phyloP scores from a whole-genome alignment of 1,284 basidiomycete species.

The Pascua sp. region DNA sequence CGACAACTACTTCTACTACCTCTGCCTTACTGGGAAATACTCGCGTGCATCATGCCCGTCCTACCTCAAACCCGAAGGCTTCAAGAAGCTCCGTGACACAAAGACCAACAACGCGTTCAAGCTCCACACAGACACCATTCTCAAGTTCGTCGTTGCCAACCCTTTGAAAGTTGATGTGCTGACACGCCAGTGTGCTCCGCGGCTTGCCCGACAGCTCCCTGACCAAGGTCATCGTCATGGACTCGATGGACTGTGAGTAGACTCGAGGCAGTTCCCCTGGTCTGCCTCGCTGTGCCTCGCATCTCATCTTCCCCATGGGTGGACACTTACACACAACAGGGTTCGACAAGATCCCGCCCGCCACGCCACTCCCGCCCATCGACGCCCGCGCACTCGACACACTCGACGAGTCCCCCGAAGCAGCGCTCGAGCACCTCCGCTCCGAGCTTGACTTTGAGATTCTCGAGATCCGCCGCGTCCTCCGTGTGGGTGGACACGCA shows the following conservation, averaged over 20 bases:
- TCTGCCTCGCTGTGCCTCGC: no score
- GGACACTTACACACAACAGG: slow-evolving; percentile 28
- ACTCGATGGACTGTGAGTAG: slow-evolving; percentile 63
- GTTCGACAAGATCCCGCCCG: slow-evolving; percentile 60
- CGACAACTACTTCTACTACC: slow-evolving; percentile 66
- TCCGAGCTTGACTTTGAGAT: slow-evolving; percentile 64
- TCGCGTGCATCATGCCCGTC: slow-evolving; percentile 66
- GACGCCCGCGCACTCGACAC: slow-evolving; percentile 39
- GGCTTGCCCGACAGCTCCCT: slow-evolving; percentile 58
- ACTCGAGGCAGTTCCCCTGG: no score
- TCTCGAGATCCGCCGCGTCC: slow-evolving; percentile 59
- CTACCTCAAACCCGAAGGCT: slow-evolving; percentile 68
- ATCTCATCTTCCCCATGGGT: no score
- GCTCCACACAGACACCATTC: slow-evolving; percentile 72
- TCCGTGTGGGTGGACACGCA: slow-evolving; percentile 62
- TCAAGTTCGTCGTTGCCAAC: slow-evolving; percentile 56
- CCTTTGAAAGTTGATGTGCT: slow-evolving; percentile 2
- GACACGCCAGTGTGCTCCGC: slow-evolving; percentile 55
- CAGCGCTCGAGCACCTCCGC: slow-evolving; percentile 42
- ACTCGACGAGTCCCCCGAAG: slow-evolving; percentile 45
- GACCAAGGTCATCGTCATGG: slow-evolving; percentile 72
- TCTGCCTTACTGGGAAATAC: slow-evolving; percentile 65
- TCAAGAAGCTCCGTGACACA: slow-evolving; percentile 57
- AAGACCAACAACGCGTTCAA: slow-evolving; percentile 62
- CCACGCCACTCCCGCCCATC: slow-evolving; percentile 44